These are phyloP conservation scores for Ophidiomyces ophidiicola DNA, from an alignment of 2,329 filamentous ascomycete species.

Conservation along the genomic window DNA sequence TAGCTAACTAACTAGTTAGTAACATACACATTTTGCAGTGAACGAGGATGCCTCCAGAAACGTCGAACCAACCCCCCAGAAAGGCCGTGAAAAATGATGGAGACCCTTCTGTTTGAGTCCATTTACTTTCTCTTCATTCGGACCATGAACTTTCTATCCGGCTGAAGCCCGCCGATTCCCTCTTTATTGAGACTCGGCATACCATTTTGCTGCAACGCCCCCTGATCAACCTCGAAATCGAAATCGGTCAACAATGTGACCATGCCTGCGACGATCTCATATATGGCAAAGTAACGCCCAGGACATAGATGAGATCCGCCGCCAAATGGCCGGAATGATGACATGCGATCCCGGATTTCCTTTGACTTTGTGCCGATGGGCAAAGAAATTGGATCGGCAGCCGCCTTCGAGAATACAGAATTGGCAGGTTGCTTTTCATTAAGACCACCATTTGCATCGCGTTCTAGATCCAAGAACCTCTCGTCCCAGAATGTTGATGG, in stretches of 20 bases:
- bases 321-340: constrained; percentile 11
- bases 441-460: background rate
- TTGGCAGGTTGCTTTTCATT: background rate
- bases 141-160: constrained; percentile 14
- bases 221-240: constrained; percentile 14
- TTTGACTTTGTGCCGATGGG: constrained; percentile 9
- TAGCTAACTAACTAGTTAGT: too few relatives aligned
- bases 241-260: constrained; percentile 10
- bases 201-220: constrained; percentile 10
- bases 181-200: constrained; percentile 7
- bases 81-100: too few relatives aligned
- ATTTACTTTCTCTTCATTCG: constrained; percentile 12
- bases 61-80: too few relatives aligned
- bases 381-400: constrained; percentile 10
- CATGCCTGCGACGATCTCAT: constrained; percentile 9
- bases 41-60: too few relatives aligned
- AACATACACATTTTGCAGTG: too few relatives aligned
- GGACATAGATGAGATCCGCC: constrained; percentile 11
- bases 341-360: constrained; percentile 10
- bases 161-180: constrained; percentile 8
- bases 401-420: background rate
- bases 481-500: constrained; percentile 10
- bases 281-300: constrained; percentile 12
- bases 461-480: constrained; percentile 11
- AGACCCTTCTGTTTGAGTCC: too few relatives aligned